These are phyloP conservation scores for Trichosporon faecale DNA, from an alignment of 1,284 basidiomycete species.

Conservation along the genomic window DNA sequence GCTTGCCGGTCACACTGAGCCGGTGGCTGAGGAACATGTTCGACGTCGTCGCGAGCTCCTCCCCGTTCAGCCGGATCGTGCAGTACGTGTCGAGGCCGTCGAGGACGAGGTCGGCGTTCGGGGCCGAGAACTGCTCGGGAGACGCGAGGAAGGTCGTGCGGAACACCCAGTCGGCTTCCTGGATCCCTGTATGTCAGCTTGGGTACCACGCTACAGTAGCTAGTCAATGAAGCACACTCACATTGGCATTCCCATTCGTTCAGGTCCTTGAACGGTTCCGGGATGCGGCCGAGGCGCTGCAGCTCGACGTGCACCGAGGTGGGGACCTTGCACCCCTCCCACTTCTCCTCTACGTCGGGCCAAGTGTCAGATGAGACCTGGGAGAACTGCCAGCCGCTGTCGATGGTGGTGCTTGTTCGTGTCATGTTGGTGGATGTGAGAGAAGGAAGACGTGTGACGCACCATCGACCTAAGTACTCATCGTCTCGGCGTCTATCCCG, in stretches of 20 bases:
- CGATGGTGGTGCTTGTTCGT: background rate
- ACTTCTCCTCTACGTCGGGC: conserved; percentile 29
- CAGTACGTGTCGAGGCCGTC: conserved; percentile 87
- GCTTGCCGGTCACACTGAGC: conserved; percentile 58
- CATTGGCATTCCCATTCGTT: conserved; percentile 88
- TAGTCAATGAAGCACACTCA: too few species aligned
- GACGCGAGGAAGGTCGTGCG: conserved; percentile 63
- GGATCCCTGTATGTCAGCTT: conserved; percentile 64
- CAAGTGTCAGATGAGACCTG: conserved; percentile 25
- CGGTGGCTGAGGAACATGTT: conserved; percentile 78
- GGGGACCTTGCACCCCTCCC: conserved; percentile 56
- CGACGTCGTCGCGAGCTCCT: conserved; percentile 59
- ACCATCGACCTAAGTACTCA: background rate
- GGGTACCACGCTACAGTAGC: background rate
- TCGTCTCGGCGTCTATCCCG: background rate
- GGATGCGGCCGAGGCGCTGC: conserved; percentile 65
- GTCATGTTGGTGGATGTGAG: background rate
- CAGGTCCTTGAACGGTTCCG: conserved; percentile 71
- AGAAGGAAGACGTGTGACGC: conserved; percentile 3
- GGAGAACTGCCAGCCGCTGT: conserved; percentile 29
- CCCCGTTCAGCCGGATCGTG: conserved; percentile 66
- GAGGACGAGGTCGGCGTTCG: conserved; percentile 67
- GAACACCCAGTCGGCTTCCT: conserved; percentile 82
- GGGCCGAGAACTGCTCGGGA: conserved; percentile 55
- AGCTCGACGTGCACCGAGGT: conserved; percentile 83